These are phyloP conservation scores for Alternaria brassicicola DNA, from an alignment of 2,329 filamentous ascomycete species.

Conservation along the genomic window DNA sequence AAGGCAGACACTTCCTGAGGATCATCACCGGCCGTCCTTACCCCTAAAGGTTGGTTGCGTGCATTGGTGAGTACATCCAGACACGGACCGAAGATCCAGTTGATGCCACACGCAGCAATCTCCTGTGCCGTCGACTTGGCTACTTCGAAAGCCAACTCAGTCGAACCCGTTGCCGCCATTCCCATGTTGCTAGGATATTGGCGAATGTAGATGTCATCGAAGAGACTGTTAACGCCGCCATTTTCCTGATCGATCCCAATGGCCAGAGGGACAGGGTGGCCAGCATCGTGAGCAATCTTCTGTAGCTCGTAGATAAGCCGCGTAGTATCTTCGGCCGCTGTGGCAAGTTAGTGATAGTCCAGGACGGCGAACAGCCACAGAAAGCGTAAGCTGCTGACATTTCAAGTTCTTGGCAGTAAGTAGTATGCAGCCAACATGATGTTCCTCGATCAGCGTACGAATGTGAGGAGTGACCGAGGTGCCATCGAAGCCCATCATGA, in stretches of 20 bases:
- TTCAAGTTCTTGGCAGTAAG: slow-evolving; percentile 85
- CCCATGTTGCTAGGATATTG: slow-evolving; percentile 98
- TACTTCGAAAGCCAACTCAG: slow-evolving; percentile 83
- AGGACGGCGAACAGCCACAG: slow-evolving; percentile 10
- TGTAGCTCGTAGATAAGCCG: slow-evolving; percentile 88
- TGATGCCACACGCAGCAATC: slow-evolving; percentile 89
- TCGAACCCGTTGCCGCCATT: slow-evolving; percentile 86
- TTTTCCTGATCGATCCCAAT: slow-evolving; percentile 98
- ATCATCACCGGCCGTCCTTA: slow-evolving; percentile 88
- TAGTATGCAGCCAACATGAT: slow-evolving; percentile 87
- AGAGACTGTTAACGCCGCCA: slow-evolving; percentile 95
- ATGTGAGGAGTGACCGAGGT: slow-evolving; percentile 84
- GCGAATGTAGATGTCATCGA: slow-evolving; percentile 92
- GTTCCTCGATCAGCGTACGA: slow-evolving; percentile 76
- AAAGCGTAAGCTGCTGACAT: slow-evolving; percentile 60
- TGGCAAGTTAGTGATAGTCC: slow-evolving; percentile 30
- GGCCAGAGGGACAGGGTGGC: slow-evolving; percentile 84
- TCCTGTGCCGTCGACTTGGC: slow-evolving; percentile 94
- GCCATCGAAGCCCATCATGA: slow-evolving; percentile 87
- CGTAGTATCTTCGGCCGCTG: slow-evolving; percentile 90
- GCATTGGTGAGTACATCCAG: slow-evolving; percentile 94
- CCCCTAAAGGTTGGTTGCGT: slow-evolving; percentile 86
- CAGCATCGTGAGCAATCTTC: slow-evolving; percentile 86
- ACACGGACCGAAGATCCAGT: slow-evolving; percentile 92
- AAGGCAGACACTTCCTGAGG: slow-evolving; percentile 94